Evolutionary conservation across 176 grass and related monocot genomes (phyloP).

Genomic region (Alopecurus myosuroides): DNA sequence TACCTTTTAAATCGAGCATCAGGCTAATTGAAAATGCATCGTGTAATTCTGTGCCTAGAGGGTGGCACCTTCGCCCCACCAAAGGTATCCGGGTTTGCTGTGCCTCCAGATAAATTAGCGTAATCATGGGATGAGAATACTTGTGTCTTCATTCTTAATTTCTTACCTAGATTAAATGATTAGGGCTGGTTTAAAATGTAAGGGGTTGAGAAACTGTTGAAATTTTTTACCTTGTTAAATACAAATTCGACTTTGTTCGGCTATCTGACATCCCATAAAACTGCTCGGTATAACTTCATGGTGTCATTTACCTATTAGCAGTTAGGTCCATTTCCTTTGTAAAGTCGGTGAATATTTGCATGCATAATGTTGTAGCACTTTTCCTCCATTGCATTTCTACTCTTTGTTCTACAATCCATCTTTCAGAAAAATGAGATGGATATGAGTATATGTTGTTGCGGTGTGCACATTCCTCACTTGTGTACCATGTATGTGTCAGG

Average conservation of each 20-base stretch:
- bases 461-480: background rate
- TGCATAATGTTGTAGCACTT: background rate
- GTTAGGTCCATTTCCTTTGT: background rate
- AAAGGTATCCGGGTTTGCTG: constrained; percentile 42
- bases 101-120: background rate
- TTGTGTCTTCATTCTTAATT: background rate
- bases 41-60: background rate
- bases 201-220: background rate
- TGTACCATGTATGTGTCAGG: constrained; percentile 37
- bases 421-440: background rate
- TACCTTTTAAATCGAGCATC: too few species aligned
- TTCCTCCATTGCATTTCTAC: background rate
- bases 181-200: background rate
- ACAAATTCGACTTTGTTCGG: background rate
- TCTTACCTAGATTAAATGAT: background rate
- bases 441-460: background rate
- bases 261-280: background rate
- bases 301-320: background rate
- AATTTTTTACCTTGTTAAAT: background rate
- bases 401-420: background rate
- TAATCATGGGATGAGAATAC: background rate
- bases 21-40: too few species aligned
- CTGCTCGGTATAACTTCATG: background rate
- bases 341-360: background rate
- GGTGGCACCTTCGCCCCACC: constrained; percentile 46